A percentile compares a stretch with the other conserved stretches of the same genome.
Conservation (phyloP, 2,329 filamentous ascomycete species). For the Cercospora zeae-maydis region DNA sequence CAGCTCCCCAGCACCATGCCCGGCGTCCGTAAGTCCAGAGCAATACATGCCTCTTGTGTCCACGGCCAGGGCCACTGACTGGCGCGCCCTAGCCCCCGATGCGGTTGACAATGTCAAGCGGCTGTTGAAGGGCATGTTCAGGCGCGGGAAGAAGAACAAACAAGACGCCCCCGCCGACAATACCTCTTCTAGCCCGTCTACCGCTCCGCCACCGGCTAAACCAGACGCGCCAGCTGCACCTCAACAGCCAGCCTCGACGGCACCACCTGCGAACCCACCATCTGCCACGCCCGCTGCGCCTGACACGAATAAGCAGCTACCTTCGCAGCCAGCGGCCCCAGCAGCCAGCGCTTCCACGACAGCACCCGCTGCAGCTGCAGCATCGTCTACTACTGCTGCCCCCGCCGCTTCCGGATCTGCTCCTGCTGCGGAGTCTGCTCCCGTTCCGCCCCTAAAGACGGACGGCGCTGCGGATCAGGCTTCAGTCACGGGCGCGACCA, state of each 20-base stretch:
- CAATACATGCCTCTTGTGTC: neutral
- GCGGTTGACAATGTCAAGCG: constrained; percentile 27
- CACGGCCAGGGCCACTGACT: constrained; percentile 1
- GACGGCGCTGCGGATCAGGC: constrained; percentile 8
- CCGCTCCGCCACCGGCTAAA: neutral
- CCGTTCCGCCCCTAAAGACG: constrained; percentile 23
- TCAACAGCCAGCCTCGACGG: neutral
- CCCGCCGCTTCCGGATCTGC: constrained; percentile 16
- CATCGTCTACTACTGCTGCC: constrained; percentile 6
- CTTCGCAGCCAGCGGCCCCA: constrained; percentile 11
- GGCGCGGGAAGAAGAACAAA: constrained; percentile 23
- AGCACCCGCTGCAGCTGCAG: constrained; percentile 1
- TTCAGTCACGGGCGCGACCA: neutral
- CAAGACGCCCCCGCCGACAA: constrained; percentile 8
- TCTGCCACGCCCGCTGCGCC: constrained; percentile 12
- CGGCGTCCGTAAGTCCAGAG: constrained; percentile 23
- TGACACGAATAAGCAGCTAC: constrained; percentile 24
- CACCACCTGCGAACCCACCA: constrained; percentile 1
- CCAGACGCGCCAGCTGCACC: constrained; percentile 1
- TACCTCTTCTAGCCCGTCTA: constrained; percentile 8
- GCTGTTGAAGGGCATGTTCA: constrained; percentile 25
- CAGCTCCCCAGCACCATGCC: constrained; percentile 16
- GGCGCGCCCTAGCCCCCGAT: constrained; percentile 21
- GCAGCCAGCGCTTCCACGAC: neutral
- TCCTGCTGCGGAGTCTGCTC: constrained; percentile 20